Evolutionary conservation across 441 rosid genomes (phyloP), one percentile per base, ranked within the genome.

Genomic region (Eutrema salsugineum): DNA sequence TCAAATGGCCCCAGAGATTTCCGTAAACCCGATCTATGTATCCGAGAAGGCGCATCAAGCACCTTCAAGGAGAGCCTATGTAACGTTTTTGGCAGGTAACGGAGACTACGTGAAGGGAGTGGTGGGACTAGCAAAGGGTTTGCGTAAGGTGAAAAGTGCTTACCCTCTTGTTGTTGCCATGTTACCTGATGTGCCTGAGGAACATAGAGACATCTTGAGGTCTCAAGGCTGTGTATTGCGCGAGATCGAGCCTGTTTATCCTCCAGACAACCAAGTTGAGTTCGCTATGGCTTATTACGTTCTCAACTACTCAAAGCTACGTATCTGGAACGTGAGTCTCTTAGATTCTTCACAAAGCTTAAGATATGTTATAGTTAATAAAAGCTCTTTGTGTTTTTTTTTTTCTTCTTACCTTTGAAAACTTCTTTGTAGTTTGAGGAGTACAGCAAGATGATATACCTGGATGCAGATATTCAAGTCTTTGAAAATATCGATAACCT

Each of bases 231-330:
- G 92, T 57, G 35, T 85, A 5, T 27, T 84, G 24, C 75, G 66
- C 0, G 92, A 85, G 78, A 85, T 87, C 42, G 87, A 80, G 20
- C 90, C 90, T 28, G 79, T 84, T 63, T 57, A 84, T 66, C 92
- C 92, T 14, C 87, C 92, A 0, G 82, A 84, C 19, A 81, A 80
- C 72, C 87, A 80, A 16, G 46, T 81, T 76, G 80, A 80, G 69
- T 87, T 83, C 7, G 88, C 92, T 49, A 84, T 84, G 89, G 87
- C 90, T 1, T 83, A 87, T 73, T 87, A 78, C 17, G 88, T 87
- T 22, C 84, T 87, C 74, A 87, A 87, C 84, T 87, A 87, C 83
- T 87, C 92, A 20, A 85, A 85, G 73, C 86, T 87, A 10, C 90
- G 92, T 46, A 85, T 87, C 24, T 85, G 90, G 92, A 87, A 83